Base-by-base conservation (phyloP, 345 rosid genomes). In the Sapria himalayana region DNA sequence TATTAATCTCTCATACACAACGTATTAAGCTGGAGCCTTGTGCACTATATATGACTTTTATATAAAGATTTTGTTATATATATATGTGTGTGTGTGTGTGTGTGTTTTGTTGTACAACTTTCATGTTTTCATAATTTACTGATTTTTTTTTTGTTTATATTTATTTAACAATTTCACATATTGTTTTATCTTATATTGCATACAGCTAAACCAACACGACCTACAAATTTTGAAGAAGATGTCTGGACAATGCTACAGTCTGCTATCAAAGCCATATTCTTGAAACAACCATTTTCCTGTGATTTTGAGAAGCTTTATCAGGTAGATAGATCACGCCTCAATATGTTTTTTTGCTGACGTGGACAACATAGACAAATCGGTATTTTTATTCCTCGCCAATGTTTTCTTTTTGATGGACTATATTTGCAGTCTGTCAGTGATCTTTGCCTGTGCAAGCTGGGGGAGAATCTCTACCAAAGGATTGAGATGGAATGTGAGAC, bases 221-320 rank as follows among this genome's bases (percentile, higher is more conserved):
- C 98, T 14, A 42, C 72, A 23, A 72, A 79, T 52, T 89, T 82
- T 46, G 98, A 89, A 66, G 93, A 74, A 61, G 71, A 59, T 37
- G 82, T 95, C 9, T 89, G 98, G 98, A 72, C 78, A 57, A 74
- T 63, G 63, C 64, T 89, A 32, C 81, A 79, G 61, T 74, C 84
- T 53, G 93, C 98, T 49, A 82, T 89, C 37, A 75, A 63, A 60
- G 95, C 95, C 49, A 89, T 82, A 74, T 82, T 89, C 69, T 58
- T 76, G 33, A 89, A 79, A 60, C 75, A 64, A 55, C 71, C 73
- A 12, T 47, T 56, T 62, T 49, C 86, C 17, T 79, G 82, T 41
- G 84, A 77, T 51, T 59, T 79, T 46, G 98, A 89, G 68, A 58
- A 63, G 48, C 81, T 82, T 35, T 89, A 82, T 61, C 98, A 89